Evolutionary conservation across 2,329 filamentous ascomycete genomes (phyloP).

Genomic region (Phialophora tarda): DNA sequence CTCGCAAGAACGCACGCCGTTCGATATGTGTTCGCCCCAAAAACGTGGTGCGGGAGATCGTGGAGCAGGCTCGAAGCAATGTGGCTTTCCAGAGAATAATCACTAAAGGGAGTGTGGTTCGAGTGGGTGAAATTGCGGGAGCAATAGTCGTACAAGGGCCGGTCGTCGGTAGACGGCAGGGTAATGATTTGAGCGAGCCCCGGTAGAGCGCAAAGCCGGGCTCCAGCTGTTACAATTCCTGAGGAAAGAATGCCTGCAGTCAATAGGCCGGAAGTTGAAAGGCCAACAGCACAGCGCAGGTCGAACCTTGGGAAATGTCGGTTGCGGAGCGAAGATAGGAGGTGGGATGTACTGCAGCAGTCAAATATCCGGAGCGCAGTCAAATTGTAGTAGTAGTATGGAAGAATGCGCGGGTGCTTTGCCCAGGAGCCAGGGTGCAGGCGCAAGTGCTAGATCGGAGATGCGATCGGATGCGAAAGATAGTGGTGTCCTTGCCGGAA

Average conservation of each 20-base stretch:
- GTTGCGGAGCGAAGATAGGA: background rate
- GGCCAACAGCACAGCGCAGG: background rate
- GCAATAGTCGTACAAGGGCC: constrained; percentile 20
- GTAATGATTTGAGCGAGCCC: constrained; percentile 22
- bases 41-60: constrained; percentile 20
- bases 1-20: background rate
- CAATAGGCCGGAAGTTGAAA: background rate
- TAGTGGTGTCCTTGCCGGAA: background rate
- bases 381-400: background rate
- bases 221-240: background rate
- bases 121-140: constrained; percentile 12
- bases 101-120: constrained; percentile 7
- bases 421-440: background rate
- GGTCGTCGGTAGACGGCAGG: constrained; percentile 23
- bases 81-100: constrained; percentile 23
- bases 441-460: background rate
- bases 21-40: background rate
- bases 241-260: background rate
- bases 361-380: background rate
- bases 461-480: background rate
- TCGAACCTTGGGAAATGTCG: background rate
- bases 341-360: background rate
- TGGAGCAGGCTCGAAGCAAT: constrained; percentile 29
- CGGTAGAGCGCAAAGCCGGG: constrained; percentile 13
- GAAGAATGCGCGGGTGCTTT: background rate